Evolutionary conservation across 768 basidiomycete species (phyloP).

Genomic region (Termitomyces eurrhizus): DNA sequence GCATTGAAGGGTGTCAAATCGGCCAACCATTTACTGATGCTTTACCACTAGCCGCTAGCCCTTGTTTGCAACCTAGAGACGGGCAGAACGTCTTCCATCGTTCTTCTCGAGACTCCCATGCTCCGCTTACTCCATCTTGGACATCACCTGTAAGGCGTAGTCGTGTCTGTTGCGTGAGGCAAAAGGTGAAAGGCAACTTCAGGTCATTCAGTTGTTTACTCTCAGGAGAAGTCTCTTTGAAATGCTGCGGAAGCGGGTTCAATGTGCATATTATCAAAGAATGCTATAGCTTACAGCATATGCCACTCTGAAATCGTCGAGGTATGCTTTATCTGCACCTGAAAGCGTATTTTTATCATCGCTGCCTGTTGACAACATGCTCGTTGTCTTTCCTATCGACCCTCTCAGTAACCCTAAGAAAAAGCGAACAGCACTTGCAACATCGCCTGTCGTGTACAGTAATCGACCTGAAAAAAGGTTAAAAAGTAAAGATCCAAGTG

Average conservation of each 20-base stretch:
- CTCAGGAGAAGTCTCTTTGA: conserved; percentile 53
- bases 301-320: conserved; percentile 89
- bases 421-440: conserved; percentile 67
- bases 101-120: conserved; percentile 66
- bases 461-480: conserved; percentile 56
- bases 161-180: conserved; percentile 50
- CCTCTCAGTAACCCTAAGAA: conserved; percentile 73
- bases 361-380: conserved; percentile 8
- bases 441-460: conserved; percentile 87
- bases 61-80: conserved; percentile 47
- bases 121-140: conserved; percentile 34
- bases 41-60: conserved; percentile 50
- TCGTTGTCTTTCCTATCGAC: conserved; percentile 10
- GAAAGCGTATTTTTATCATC: conserved; percentile 22
- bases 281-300: conserved; percentile 55
- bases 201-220: conserved; percentile 40
- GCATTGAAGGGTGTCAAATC: neutral
- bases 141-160: conserved; percentile 54
- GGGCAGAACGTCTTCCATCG: conserved; percentile 63
- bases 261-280: neutral
- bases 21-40: conserved; percentile 60
- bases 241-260: conserved; percentile 50
- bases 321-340: conserved; percentile 59
- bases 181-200: conserved; percentile 65
- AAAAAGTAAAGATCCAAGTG: neutral